Base-by-base conservation (phyloP, 1,284 basidiomycete genomes). In the Ustilago nuda region DNA sequence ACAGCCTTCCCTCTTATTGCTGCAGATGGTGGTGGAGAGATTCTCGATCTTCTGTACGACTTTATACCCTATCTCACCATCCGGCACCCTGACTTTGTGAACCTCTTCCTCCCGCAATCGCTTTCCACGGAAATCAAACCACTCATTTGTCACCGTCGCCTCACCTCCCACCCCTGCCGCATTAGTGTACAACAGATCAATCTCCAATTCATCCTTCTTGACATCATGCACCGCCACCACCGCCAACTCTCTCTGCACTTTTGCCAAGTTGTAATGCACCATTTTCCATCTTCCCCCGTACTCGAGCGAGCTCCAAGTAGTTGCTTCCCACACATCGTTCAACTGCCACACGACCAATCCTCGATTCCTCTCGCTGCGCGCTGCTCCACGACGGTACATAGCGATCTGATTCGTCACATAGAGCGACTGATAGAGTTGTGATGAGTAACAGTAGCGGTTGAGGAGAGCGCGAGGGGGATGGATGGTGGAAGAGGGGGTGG, bases 241-340 rank as follows among this genome's bases (percentile, higher is more conserved):
- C 52, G 87, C 86, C 8, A 91, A 84, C 2, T 89, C 88, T 0
- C 88, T 86, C 80, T 89, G 91, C 7, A 87, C 87, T 23, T 82
- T 84, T 8, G 88, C 85, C 70, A 90, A 82, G 5, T 87, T 88
- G 75, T 91, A 91, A 13, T 75, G 72, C 32, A 60, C 4, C 4
- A 90, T 88, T 83, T 91, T 91, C 90, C 90, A 91, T 37, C 90
- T 82, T 2, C 90, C 90, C 3, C 88, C 89, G 76, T 90, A 90
- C 79, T 91, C 90, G 76, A 91, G 87, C 39, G 88, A 87, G 7
- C 89, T 88, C 90, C 90, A 91, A 76, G 88, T 89, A 32, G 88
- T 88, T 30, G 89, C 90, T 80, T 91, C 89, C 90, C 90, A 91
- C 54, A 91, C 89, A 81, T 91, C 90, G 78, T 91, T 91, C 60